Evolutionary conservation across 1,284 basidiomycete genomes (phyloP), one percentile per base, ranked within the genome.

Genomic region (Flammula alnicola): DNA sequence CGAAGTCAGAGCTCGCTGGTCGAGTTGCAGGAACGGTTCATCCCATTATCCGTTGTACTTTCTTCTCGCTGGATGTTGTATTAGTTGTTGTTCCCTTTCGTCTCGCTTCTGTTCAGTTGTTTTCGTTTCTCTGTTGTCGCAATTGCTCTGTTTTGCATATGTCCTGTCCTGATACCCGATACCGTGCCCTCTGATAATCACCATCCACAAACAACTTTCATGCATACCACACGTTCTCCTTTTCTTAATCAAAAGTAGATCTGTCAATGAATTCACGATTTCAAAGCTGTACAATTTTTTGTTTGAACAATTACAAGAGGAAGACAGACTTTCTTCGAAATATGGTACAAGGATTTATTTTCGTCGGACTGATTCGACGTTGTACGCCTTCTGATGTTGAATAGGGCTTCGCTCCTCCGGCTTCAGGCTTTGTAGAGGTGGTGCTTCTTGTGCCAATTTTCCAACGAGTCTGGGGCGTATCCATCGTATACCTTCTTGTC

Each of bases 401-500:
- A n/a, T n/a, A n/a, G n/a, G n/a, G n/a, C n/a, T n/a, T n/a, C n/a
- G n/a, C n/a, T n/a, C n/a, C 6, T 35, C 11, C 11, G 8, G 14
- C 8, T 40, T 57, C 37, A 64, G 14, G 47, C 49, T 30, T 60
- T 59, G 50, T 59, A 65, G 6, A 61, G 40, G 17, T 56, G 40
- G 31, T 81, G 63, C 47, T 74, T 72, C 69, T 75, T 78, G 61
- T 85, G 82, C 83, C 82, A 84, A 1, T 58, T 61, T 62, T 83
- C 80, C 36, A 85, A 58, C 2, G 80, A 77, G 10, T 73, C 52
- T 0, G 61, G 56, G 0, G 72, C 71, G 43, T 76, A 82, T 3
- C 59, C 55, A 12, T 75, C 45, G 56, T 78, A 77, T 0, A 68
- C 55, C n/a, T 72, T 58, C 58, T 79, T 82, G 2, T 67, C 32